Percentiles rank a stretch among this genome's conserved stretches.
Evolutionary conservation across 2,329 filamentous ascomycete species (phyloP).

Genomic region (Aureobasidium sp.): DNA sequence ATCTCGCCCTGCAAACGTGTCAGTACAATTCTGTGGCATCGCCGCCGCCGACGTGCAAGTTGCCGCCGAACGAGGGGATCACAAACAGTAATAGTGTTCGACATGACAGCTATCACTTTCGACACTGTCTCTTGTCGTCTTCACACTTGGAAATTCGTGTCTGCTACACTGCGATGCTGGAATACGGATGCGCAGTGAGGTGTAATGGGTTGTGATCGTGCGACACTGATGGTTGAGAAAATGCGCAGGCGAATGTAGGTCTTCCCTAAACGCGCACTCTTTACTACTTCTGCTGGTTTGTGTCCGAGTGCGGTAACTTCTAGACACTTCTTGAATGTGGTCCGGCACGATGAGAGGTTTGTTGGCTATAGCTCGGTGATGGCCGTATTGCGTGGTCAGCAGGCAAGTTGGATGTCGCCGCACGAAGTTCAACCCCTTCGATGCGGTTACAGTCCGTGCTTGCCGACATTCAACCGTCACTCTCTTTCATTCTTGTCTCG

Average conservation of each 20-base stretch:
- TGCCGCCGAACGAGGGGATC: neutral
- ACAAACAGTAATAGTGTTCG: slow-evolving; percentile 20
- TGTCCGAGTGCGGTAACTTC: neutral
- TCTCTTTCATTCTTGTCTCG: neutral
- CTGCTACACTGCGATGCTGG: neutral
- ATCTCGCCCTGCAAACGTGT: slow-evolving; percentile 55
- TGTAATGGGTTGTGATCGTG: neutral
- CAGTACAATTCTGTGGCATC: neutral
- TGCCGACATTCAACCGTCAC: neutral
- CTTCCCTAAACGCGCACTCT: neutral
- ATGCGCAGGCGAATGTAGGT: neutral
- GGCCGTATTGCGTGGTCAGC: slow-evolving; percentile 12
- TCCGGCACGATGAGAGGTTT: neutral
- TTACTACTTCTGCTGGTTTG: neutral
- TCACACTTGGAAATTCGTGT: neutral
- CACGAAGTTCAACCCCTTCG: slow-evolving; percentile 13
- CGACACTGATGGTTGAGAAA: neutral
- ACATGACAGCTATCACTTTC: slow-evolving; percentile 17
- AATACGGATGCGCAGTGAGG: neutral
- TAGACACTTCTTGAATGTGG: neutral
- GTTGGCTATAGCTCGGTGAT: slow-evolving; percentile 9
- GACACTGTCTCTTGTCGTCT: neutral
- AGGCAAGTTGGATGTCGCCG: slow-evolving; percentile 12
- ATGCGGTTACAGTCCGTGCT: slow-evolving; percentile 2
- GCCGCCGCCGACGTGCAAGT: neutral